A percentile compares a stretch with the other conserved stretches of the same genome.
phyloP scores from a whole-genome alignment of 2,329 filamentous ascomycete genomes.

The Phialemoniopsis sp. region DNA sequence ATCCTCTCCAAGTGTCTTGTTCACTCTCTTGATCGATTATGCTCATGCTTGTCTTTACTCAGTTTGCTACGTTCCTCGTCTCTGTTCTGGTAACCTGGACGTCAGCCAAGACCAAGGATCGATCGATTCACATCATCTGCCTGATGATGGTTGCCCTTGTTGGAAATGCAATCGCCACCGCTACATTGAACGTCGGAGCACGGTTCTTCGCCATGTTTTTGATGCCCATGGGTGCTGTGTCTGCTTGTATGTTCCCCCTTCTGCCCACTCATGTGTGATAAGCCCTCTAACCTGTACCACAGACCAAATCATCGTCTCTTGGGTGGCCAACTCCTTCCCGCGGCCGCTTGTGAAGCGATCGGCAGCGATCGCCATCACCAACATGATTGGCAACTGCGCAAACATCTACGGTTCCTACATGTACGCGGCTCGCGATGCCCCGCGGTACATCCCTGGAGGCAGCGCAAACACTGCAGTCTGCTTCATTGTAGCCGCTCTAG shows the following conservation, averaged over 20 bases:
- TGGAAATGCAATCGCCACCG: conserved; percentile 53
- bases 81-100: conserved; percentile 51
- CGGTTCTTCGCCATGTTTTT: conserved; percentile 62
- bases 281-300: not conserved
- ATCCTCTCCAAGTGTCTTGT: not conserved
- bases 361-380: conserved; percentile 61
- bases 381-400: conserved; percentile 59
- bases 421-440: conserved; percentile 15
- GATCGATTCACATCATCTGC: conserved; percentile 51
- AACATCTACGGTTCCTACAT: conserved; percentile 32
- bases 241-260: conserved; percentile 28
- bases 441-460: conserved; percentile 47
- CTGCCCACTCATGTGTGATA: rapidly evolving
- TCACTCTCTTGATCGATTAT: too few species aligned
- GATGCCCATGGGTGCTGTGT: conserved; percentile 50
- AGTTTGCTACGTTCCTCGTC: conserved; percentile 47
- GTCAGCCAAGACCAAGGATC: conserved; percentile 47
- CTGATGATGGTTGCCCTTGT: conserved; percentile 46
- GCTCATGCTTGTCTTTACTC: not conserved
- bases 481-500: conserved; percentile 52
- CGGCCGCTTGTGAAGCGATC: conserved; percentile 66
- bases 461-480: conserved; percentile 60
- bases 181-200: conserved; percentile 41
- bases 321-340: conserved; percentile 64
- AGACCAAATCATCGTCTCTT: conserved; percentile 58